Evolutionary conservation across 371 early-diverging fungal species (phyloP), one percentile per base, ranked within the genome.

Genomic region (Spraguea lophii): DNA sequence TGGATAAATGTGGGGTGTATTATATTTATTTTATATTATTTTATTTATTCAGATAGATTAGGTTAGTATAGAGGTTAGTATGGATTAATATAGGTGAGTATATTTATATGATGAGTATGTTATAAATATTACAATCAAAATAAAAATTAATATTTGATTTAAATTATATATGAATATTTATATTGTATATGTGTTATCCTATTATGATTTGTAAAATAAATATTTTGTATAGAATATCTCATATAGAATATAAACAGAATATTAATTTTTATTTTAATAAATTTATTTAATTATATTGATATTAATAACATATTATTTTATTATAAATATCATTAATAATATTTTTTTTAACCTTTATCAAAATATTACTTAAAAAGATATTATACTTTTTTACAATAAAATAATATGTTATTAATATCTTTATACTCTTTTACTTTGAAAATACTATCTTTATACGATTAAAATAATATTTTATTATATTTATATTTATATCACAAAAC

Each of bases 1-100:
- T 70, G 15, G 13, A 27, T 21, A 6, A n/a, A 34, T 34, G 9
- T 34, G n/a, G n/a, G n/a, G n/a, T n/a, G n/a, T n/a, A n/a, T n/a
- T n/a, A n/a, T n/a, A n/a, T n/a, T n/a, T n/a, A n/a, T n/a, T n/a
- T n/a, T n/a, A n/a, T n/a, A n/a, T n/a, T n/a, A n/a, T n/a, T n/a
- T n/a, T n/a, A n/a, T n/a, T n/a, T n/a, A n/a, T n/a, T n/a, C n/a
- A n/a, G n/a, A n/a, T n/a, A n/a, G n/a, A n/a, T n/a, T n/a, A n/a
- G n/a, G n/a, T 30, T 7, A 30, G 12, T 12, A 30, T 7, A 30
- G 12, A 4, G 12, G 30, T 4, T 30, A 12, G 7, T 7, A 30
- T 30, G 12, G 12, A 4, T 7, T 30, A 12, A 30, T 30, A 7
- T 7, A 30, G 12, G 12, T 30, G 30, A 30, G 30, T 7, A 7